A percentile compares a stretch with the other conserved stretches of the same genome.
phyloP scores from a whole-genome alignment of 2,329 filamentous ascomycete genomes.

The Ophiostoma triangulosporum region DNA sequence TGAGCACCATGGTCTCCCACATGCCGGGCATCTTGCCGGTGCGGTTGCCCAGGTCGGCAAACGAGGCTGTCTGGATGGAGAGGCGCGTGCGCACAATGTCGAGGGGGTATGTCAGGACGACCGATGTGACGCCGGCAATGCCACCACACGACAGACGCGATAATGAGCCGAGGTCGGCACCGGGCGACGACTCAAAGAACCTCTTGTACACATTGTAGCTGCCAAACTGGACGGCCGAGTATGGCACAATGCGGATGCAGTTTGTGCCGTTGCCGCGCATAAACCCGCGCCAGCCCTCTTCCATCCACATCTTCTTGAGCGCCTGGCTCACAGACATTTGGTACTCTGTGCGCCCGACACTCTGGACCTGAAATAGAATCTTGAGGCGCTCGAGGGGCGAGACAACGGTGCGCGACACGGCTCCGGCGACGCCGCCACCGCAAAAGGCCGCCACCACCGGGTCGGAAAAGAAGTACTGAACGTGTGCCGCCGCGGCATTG shows the following conservation, averaged over 20 bases:
- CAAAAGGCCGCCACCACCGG: conserved; percentile 86
- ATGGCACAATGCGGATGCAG: conserved; percentile 94
- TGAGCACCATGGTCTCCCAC: conserved; percentile 67
- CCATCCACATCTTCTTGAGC: conserved; percentile 85
- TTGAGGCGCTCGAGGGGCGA: conserved; percentile 92
- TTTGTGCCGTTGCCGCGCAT: conserved; percentile 98
- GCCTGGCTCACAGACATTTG: conserved; percentile 83
- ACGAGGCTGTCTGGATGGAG: conserved; percentile 96
- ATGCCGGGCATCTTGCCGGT: conserved; percentile 71
- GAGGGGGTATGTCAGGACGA: conserved; percentile 87
- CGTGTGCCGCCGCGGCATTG: conserved; percentile 18
- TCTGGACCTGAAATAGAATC: conserved; percentile 96
- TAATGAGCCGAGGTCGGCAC: conserved; percentile 58
- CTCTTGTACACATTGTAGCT: conserved; percentile 96
- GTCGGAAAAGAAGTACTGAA: conserved; percentile 51
- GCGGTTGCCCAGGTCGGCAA: conserved; percentile 56
- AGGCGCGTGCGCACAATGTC: conserved; percentile 93
- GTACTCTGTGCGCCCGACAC: conserved; percentile 79
- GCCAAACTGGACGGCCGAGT: conserved; percentile 95
- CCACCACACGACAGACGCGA: conserved; percentile 80
- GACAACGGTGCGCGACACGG: conserved; percentile 94
- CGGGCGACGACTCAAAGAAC: conserved; percentile 66
- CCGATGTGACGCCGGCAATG: conserved; percentile 85
- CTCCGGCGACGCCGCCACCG: conserved; percentile 84
- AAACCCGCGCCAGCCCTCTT: conserved; percentile 94